Conservation (phyloP, 257 asterid species). For the Nicotiana attenuata region DNA sequence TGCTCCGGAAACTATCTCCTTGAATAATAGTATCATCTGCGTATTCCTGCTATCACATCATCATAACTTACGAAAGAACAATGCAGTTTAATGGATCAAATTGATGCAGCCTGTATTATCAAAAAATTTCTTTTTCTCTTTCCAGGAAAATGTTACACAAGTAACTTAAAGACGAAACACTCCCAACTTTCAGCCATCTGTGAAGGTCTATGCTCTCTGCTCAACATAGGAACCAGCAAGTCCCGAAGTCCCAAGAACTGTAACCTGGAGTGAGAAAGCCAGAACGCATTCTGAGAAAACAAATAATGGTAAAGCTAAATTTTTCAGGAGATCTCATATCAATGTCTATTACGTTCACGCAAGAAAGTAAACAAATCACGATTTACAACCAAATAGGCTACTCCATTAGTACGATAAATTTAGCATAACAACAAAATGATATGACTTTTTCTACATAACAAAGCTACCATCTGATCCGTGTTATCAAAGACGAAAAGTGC, state of each 20-base stretch:
- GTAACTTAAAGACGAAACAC: not conserved
- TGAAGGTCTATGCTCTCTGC: conserved; percentile 59
- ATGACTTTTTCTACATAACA: not conserved
- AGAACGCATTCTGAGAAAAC: not conserved
- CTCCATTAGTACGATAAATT: not conserved
- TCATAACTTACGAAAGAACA: not conserved
- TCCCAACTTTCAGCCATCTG: not conserved
- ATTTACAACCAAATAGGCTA: not conserved
- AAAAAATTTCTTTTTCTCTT: not conserved
- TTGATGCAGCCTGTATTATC: not conserved
- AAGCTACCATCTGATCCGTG: not conserved
- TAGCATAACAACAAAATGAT: not conserved
- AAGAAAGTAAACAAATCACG: not conserved
- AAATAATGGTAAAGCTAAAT: not conserved
- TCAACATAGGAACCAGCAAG: conserved; percentile 89
- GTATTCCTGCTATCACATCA: not conserved
- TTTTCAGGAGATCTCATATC: not conserved
- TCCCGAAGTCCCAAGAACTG: conserved; percentile 94
- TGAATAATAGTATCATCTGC: not conserved
- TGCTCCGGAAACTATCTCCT: not conserved
- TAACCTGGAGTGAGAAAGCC: conserved; percentile 47
- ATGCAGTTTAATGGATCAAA: not conserved
- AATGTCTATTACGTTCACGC: not conserved
- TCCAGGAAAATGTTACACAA: not conserved
- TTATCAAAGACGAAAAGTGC: too few species aligned